Base-by-base conservation (phyloP, 1,284 basidiomycete species). In the Jaminaea rosea region DNA sequence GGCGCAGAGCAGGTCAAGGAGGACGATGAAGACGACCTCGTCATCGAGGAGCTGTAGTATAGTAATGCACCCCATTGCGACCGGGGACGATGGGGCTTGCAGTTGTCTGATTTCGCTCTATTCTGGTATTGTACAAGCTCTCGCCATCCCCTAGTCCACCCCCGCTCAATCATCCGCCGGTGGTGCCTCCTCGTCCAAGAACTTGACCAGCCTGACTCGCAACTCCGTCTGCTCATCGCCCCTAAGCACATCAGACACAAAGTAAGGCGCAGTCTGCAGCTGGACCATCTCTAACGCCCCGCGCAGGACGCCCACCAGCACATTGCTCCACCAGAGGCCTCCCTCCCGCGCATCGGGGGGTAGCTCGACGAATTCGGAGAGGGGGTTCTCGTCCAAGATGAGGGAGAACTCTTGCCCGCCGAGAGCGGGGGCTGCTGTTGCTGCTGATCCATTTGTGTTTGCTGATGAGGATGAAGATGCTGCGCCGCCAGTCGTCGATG, bases 271-370 rank as follows among this genome's bases (percentile, higher is more conserved):
- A 10, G 94, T 91, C 75, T 96, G 92, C 82, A 97, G 88, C 76
- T 98, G 93, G 26, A 96, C 94, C 94, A 99, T 99, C 77, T 99
- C 94, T 46, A 98, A 75, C 23, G 91, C 84, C 1, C 94, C 94
- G 49, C 92, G 79, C 44, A 98, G 76, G 1, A 98, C 93, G 2
- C 94, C 94, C 61, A 89, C 93, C 0, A 94, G 77, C 26, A 98
- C 85, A 74, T 98, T 98, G 72, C 87, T 90, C 75, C 92, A 98
- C 89, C 90, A 94, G 28, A 99, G 77, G 0, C 91, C 92, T 11
- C 70, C 67, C 2, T 49, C 52, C 34, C 65, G 55, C 31, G 84
- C 92, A 65, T 96, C 92, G 49, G 89, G 85, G 0, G 94, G 94
- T 39, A 99, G 79, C 72, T 98, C 94, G 31, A 96, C 93, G 73